Evolutionary conservation across 257 asterid species (phyloP).

Genomic region (Mitragyna speciosa): DNA sequence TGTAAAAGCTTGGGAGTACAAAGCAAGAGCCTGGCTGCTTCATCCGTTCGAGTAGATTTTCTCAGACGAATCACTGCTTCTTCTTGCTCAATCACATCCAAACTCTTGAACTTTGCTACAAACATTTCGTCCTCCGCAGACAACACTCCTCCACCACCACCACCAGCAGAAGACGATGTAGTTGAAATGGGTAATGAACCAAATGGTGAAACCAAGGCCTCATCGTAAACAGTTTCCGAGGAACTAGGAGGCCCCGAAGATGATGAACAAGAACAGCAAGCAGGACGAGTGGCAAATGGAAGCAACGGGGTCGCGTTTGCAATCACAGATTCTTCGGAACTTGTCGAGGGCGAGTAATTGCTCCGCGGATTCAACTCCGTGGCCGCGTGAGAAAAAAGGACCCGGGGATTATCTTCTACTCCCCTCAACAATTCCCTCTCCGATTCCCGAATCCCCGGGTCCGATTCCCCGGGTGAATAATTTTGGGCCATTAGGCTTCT

Average conservation of each 20-base stretch:
- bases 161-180: too few relatives aligned
- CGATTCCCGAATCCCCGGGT: slow-evolving; percentile 34
- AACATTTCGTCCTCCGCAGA: slow-evolving; percentile 46
- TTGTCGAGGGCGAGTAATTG: slow-evolving; percentile 46
- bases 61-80: slow-evolving; percentile 68
- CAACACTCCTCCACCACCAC: too few relatives aligned
- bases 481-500: slow-evolving; percentile 30
- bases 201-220: slow-evolving; percentile 25
- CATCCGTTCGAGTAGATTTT: slow-evolving; percentile 59
- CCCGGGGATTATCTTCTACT: slow-evolving; percentile 47
- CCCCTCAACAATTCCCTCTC: slow-evolving; percentile 52
- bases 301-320: slow-evolving; percentile 63
- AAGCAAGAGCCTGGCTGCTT: slow-evolving; percentile 54
- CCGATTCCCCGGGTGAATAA: neutral
- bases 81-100: slow-evolving; percentile 74
- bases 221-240: slow-evolving; percentile 54
- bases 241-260: slow-evolving; percentile 73
- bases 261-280: slow-evolving; percentile 70
- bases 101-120: slow-evolving; percentile 38
- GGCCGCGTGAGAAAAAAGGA: slow-evolving; percentile 48
- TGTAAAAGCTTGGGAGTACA: slow-evolving; percentile 64
- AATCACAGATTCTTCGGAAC: slow-evolving; percentile 90
- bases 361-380: slow-evolving; percentile 47
- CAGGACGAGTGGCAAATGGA: slow-evolving; percentile 67
- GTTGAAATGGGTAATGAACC: neutral